phyloP scores from a whole-genome alignment of 1,139 yeast species.

The Blastobotrys aristatus region DNA sequence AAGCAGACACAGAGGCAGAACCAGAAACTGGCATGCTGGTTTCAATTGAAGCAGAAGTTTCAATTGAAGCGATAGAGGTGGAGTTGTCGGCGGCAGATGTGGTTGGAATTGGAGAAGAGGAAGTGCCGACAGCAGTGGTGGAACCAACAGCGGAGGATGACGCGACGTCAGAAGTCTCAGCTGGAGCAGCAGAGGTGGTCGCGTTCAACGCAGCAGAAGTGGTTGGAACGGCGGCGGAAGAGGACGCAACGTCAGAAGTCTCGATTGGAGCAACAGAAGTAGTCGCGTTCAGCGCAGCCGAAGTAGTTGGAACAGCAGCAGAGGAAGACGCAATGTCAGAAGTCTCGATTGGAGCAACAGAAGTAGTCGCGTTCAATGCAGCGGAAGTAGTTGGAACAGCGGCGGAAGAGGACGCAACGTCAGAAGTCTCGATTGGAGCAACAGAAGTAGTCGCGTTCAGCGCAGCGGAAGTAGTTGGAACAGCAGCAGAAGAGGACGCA shows the following conservation, averaged over 20 bases:
- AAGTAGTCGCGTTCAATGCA: background rate
- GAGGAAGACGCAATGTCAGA: slow-evolving; percentile 3
- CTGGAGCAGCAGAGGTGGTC: background rate
- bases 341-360: slow-evolving; percentile 6
- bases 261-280: background rate
- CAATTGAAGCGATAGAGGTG: slow-evolving; percentile 7
- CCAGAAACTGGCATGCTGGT: slow-evolving; percentile 1
- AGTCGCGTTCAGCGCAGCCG: slow-evolving; percentile 1
- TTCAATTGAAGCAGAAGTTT: background rate
- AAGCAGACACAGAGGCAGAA: background rate
- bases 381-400: background rate
- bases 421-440: background rate
- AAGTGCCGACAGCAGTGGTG: background rate
- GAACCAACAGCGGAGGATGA: slow-evolving; percentile 1
- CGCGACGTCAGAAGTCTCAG: slow-evolving; percentile 1
- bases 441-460: background rate
- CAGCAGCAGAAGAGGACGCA: background rate
- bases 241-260: background rate
- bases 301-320: slow-evolving; percentile 3
- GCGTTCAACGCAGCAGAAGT: background rate
- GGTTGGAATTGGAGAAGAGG: slow-evolving; percentile 7
- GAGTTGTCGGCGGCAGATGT: background rate
- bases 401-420: slow-evolving; percentile 1
- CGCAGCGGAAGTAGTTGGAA: background rate
- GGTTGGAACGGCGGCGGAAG: slow-evolving; percentile 5